These are phyloP conservation scores for Solanum tarapatanum DNA, from an alignment of 257 asterid species.

Conservation along the genomic window DNA sequence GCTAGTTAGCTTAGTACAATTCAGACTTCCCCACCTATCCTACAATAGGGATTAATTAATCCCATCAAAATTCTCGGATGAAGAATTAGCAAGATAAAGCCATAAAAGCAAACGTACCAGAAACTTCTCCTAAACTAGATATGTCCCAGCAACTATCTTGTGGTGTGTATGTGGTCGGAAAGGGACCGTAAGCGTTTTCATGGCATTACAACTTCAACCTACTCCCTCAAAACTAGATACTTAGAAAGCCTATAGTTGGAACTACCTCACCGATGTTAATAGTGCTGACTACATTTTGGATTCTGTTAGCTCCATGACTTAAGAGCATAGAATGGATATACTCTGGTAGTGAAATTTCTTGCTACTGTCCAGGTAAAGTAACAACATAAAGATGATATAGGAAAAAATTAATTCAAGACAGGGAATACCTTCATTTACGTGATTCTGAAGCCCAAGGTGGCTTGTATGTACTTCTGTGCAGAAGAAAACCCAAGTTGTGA, in stretches of 20 bases:
- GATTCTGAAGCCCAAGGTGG: slow-evolving; percentile 58
- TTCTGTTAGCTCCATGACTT: background rate
- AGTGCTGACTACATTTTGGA: background rate
- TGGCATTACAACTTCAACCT: background rate
- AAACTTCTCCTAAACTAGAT: background rate
- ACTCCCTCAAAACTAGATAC: background rate
- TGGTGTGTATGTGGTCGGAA: background rate
- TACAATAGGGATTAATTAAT: background rate
- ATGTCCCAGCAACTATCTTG: background rate
- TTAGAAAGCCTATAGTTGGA: background rate
- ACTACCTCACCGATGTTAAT: background rate
- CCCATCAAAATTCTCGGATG: background rate
- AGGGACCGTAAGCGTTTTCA: background rate
- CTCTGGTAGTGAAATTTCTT: background rate
- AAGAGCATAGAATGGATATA: background rate
- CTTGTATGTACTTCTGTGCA: slow-evolving; percentile 70
- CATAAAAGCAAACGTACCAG: background rate
- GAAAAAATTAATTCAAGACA: background rate
- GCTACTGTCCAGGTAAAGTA: background rate
- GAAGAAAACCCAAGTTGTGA: slow-evolving; percentile 20
- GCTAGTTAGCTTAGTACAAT: background rate
- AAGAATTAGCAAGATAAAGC: background rate
- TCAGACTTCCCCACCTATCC: background rate
- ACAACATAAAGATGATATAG: background rate
- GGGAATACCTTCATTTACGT: slow-evolving; percentile 38